A percentile compares a stretch with the other conserved stretches of the same genome.
Conservation (phyloP, 75 land plant species). For the Cryptomeria japonica region DNA sequence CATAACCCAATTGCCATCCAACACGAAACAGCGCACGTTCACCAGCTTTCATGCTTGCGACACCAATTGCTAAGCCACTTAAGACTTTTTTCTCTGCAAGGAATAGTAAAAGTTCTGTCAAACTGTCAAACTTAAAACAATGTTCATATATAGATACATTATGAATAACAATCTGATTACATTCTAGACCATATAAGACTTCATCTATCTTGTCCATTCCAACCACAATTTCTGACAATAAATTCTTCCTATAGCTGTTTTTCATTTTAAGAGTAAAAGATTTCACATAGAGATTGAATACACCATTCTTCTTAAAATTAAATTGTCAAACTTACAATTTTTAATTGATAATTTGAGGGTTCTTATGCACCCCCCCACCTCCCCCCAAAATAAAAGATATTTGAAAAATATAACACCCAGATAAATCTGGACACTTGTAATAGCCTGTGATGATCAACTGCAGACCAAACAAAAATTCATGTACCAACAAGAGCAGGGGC, state of each 20-base stretch:
- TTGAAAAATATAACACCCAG: too few species aligned
- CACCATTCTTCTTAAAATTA: background rate
- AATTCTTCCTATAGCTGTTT: background rate
- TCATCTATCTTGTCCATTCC: background rate
- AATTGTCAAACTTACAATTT: too few species aligned
- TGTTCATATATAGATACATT: background rate
- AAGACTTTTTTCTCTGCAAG: conserved; percentile 75
- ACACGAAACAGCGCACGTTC: conserved; percentile 89
- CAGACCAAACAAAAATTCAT: too few species aligned
- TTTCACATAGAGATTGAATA: background rate
- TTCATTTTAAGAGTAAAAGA: background rate
- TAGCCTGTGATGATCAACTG: too few species aligned
- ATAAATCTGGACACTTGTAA: too few species aligned
- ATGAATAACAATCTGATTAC: background rate
- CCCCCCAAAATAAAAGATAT: too few species aligned
- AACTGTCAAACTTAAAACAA: conserved; percentile 1
- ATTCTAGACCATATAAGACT: background rate
- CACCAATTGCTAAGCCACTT: conserved; percentile 83
- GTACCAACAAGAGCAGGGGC: too few species aligned
- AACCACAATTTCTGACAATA: background rate
- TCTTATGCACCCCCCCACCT: too few species aligned
- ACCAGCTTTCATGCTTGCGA: conserved; percentile 89
- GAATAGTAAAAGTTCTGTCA: conserved; percentile 3
- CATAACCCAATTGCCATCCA: conserved; percentile 88
- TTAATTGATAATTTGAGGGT: too few species aligned